These are phyloP conservation scores for Penicillium hordei DNA, from an alignment of 2,329 filamentous ascomycete species.

Conservation along the genomic window DNA sequence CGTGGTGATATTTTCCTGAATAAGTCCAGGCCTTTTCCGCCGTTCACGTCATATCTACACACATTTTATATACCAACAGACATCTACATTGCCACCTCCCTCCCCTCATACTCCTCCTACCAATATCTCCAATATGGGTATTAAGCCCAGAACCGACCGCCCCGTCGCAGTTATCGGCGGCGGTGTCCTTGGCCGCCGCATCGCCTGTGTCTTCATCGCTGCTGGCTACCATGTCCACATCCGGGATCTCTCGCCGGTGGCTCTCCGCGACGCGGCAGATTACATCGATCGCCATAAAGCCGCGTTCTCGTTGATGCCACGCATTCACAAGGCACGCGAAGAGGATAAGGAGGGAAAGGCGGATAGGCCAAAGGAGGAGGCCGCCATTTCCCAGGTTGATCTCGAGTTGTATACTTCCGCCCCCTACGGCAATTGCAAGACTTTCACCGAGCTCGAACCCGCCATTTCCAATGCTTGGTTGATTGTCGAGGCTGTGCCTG, in stretches of 20 bases:
- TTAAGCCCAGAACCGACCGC: conserved; percentile 19
- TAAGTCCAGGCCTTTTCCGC: background rate
- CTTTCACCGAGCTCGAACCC: conserved; percentile 39
- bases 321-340: conserved; percentile 5
- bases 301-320: conserved; percentile 23
- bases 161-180: conserved; percentile 42
- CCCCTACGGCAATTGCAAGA: conserved; percentile 31
- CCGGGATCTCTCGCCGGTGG: conserved; percentile 27
- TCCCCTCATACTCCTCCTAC: background rate
- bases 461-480: conserved; percentile 53
- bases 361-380: background rate
- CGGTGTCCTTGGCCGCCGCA: conserved; percentile 41
- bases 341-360: background rate
- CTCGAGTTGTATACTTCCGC: conserved; percentile 25
- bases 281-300: conserved; percentile 36
- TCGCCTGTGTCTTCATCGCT: conserved; percentile 32
- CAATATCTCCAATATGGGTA: background rate
- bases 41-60: conserved; percentile 5
- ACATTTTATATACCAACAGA: background rate
- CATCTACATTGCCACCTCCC: background rate
- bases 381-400: conserved; percentile 22
- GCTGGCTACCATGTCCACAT: conserved; percentile 30
- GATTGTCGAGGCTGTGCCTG: conserved; percentile 55
- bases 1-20: background rate
- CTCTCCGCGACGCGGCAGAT: conserved; percentile 25